phyloP scores from a whole-genome alignment of 495 filamentous ascomycete species.

The Talaromyces ruber region DNA sequence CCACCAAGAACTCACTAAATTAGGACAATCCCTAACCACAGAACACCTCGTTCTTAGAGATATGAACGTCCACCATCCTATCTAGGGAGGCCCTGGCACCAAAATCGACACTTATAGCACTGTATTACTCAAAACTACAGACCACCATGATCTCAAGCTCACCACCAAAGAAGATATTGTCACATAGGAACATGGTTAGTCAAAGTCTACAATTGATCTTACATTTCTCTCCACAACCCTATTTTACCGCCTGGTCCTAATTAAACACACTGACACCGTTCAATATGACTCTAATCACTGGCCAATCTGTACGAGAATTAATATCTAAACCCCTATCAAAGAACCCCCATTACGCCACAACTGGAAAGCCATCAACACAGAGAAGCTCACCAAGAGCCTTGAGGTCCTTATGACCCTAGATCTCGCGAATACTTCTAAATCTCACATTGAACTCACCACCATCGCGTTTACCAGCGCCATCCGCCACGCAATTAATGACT shows the following conservation, averaged over 20 bases:
- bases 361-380: constrained; percentile 10
- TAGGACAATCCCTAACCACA: background rate
- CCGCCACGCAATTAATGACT: constrained; percentile 11
- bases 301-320: constrained; percentile 6
- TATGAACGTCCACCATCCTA: constrained; percentile 17
- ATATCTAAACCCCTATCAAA: constrained; percentile 1
- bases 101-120: background rate
- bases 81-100: constrained; percentile 8
- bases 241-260: no score
- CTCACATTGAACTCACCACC: background rate
- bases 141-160: no score
- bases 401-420: background rate
- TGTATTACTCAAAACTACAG: no score
- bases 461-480: constrained; percentile 7
- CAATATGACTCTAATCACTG: constrained; percentile 9
- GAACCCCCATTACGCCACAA: constrained; percentile 5
- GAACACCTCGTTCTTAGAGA: constrained; percentile 14
- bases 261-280: no score
- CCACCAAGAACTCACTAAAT: background rate
- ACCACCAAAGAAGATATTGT: no score
- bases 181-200: no score
- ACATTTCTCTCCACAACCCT: no score
- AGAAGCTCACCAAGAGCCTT: background rate
- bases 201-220: no score
- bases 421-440: background rate